Percentiles rank a stretch among this genome's conserved stretches.
Evolutionary conservation across 2,329 filamentous ascomycete species (phyloP).

Genomic region (Trichophyton simii): DNA sequence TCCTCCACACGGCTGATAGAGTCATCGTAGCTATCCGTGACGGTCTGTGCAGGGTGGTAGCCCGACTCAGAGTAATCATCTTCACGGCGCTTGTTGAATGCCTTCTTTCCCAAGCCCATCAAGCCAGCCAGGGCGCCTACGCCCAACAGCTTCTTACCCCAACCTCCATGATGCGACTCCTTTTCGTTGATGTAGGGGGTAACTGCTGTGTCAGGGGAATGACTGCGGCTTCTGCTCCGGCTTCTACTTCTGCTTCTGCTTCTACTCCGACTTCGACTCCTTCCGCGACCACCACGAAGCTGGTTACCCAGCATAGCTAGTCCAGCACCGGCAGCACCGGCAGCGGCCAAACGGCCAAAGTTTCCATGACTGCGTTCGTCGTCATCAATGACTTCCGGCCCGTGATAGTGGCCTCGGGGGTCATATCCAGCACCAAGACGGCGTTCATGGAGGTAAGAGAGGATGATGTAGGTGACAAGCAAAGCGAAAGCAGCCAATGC

Average conservation of each 20-base stretch:
- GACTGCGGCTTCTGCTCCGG: not conserved
- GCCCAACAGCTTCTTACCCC: constrained; percentile 49
- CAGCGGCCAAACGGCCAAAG: constrained; percentile 40
- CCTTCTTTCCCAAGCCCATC: constrained; percentile 47
- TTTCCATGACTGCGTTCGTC: constrained; percentile 14
- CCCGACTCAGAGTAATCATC: constrained; percentile 41
- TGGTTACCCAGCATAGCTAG: constrained; percentile 39
- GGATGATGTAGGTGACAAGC: constrained; percentile 62
- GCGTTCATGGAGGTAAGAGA: constrained; percentile 57
- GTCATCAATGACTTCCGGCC: constrained; percentile 31
- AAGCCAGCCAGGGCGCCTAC: constrained; percentile 51
- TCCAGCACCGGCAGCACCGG: constrained; percentile 46
- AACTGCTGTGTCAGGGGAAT: not conserved
- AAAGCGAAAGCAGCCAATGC: constrained; percentile 64
- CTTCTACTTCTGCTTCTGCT: not conserved
- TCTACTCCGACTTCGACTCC: constrained; percentile 27
- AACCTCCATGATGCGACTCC: constrained; percentile 45
- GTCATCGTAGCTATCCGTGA: constrained; percentile 32
- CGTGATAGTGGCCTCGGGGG: constrained; percentile 42
- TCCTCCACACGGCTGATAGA: constrained; percentile 38
- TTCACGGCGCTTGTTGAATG: constrained; percentile 45
- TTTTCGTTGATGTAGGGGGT: constrained; percentile 56
- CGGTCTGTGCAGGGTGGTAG: constrained; percentile 41
- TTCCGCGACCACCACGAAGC: constrained; percentile 25
- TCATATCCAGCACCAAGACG: constrained; percentile 44